Base-by-base conservation (phyloP, 2,329 filamentous ascomycete species). In the Didymella glomerata region DNA sequence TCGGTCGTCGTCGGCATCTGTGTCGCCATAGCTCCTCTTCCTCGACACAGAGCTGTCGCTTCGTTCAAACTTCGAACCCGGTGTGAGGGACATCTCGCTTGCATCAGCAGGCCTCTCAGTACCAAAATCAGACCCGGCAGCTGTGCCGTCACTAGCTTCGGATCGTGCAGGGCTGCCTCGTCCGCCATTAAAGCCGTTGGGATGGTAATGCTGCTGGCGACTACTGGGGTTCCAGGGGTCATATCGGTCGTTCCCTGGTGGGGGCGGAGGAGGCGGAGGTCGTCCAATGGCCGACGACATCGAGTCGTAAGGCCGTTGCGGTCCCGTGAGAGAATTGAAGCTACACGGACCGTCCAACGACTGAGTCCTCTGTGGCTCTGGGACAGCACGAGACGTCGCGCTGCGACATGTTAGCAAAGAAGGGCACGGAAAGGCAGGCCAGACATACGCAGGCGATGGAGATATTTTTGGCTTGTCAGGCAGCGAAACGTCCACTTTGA, bases 11-110 rank as follows among this genome's bases (percentile, higher is more conserved):
- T 70, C 67, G 27, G 71, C 63, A 24, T 76, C 72, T 7, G 71
- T 68, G 34, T 77, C 74, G 38, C 75, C 73, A 40, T 76, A 76
- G 50, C 74, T 76, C 45, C 76, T 69, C 60, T 78, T 78, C 18
- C 76, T 61, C 14, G 68, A 66, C 47, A 71, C 63, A 4, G 70
- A 74, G 58, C 72, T 77, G 41, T 76, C 72, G 50, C 66, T 72
- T 42, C 71, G 68, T 14, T 68, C 42, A 16, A 75, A 58, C 11
- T 64, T 60, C 10, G 73, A 64, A 16, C 64, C 50, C 25, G 49
- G 46, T n/a, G 55, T 46, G 32, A 54, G 14, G 6, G 61, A 41
- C 32, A 67, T 59, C 4, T 67, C 68, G 28, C 48, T 40, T 7
- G 30, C 57, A n/a, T 61, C 62, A 9, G 48, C 24, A n/a, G 66